Conservation (phyloP, 768 basidiomycete species). For the Sutorius australiensis region DNA sequence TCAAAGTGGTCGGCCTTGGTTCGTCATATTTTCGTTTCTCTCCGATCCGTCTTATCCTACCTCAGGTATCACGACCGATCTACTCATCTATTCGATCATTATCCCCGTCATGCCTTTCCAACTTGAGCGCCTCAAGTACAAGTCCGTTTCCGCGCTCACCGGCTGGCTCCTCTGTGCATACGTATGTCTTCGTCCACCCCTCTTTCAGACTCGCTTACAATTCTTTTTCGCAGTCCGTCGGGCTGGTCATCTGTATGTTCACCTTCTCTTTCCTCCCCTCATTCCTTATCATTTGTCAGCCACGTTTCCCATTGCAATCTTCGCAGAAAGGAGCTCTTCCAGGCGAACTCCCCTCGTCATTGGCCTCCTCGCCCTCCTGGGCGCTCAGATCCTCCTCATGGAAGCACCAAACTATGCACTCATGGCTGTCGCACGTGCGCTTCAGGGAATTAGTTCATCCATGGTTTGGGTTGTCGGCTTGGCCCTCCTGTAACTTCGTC, state of each 20-base stretch:
- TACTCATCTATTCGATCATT: constrained; percentile 59
- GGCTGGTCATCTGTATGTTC: constrained; percentile 49
- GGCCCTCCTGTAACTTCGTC: constrained; percentile 46
- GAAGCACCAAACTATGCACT: constrained; percentile 53
- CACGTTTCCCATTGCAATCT: constrained; percentile 55
- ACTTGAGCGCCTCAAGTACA: constrained; percentile 46
- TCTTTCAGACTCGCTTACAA: constrained; percentile 1
- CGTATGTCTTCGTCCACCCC: constrained; percentile 32
- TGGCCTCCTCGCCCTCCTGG: constrained; percentile 48
- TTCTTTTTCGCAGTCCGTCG: constrained; percentile 42
- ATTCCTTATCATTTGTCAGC: constrained; percentile 30
- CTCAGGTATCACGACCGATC: constrained; percentile 43
- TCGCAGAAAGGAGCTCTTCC: constrained; percentile 48
- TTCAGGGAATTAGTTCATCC: constrained; percentile 59
- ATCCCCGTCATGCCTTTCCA: constrained; percentile 65
- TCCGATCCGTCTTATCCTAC: background rate
- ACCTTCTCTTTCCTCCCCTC: background rate
- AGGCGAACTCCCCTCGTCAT: constrained; percentile 47
- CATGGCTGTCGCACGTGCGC: constrained; percentile 55
- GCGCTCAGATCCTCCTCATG: constrained; percentile 59
- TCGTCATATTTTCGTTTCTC: constrained; percentile 10
- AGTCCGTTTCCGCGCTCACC: constrained; percentile 44
- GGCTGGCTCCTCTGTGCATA: constrained; percentile 63
- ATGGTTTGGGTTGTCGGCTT: constrained; percentile 62
- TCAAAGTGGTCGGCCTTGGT: constrained; percentile 48